A percentile compares a stretch with the other conserved stretches of the same genome.
These are phyloP conservation scores for Phytophthora constricta DNA, from an alignment of 352 stramenopile genomes.

Conservation along the genomic window DNA sequence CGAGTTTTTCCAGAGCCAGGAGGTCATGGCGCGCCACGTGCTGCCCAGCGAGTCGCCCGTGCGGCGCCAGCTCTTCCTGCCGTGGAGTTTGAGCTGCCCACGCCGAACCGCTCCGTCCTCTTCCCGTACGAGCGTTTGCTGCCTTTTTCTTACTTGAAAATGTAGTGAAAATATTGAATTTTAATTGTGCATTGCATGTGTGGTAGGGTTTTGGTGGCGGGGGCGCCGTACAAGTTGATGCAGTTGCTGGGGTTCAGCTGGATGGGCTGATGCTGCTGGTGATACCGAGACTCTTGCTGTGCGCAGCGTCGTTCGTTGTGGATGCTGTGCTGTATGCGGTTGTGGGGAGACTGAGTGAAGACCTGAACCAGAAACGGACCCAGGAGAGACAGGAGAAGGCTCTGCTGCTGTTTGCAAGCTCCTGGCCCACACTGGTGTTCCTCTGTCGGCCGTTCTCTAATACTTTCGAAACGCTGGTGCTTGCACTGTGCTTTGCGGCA, in stretches of 20 bases:
- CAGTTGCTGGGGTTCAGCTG: slow-evolving; percentile 45
- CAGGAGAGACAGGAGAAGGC: slow-evolving; percentile 31
- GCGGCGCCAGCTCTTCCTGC: slow-evolving; percentile 55
- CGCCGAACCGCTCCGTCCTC: slow-evolving; percentile 75
- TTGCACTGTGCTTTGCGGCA: slow-evolving; percentile 60
- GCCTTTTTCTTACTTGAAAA: slow-evolving; percentile 7
- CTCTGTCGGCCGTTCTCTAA: slow-evolving; percentile 85
- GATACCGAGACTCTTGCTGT: slow-evolving; percentile 66
- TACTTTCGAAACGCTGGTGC: slow-evolving; percentile 69
- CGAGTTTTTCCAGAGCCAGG: slow-evolving; percentile 90
- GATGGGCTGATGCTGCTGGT: slow-evolving; percentile 59
- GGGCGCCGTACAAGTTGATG: slow-evolving; percentile 57
- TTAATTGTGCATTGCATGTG: slow-evolving; percentile 14
- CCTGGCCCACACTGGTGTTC: slow-evolving; percentile 75
- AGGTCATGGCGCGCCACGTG: slow-evolving; percentile 75
- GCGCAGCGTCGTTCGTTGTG: slow-evolving; percentile 60
- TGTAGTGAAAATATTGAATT: slow-evolving; percentile 8
- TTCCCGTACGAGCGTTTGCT: too few species aligned
- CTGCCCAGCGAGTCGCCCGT: slow-evolving; percentile 27
- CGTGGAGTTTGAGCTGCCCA: slow-evolving; percentile 76
- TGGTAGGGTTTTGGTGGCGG: slow-evolving; percentile 52
- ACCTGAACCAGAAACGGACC: slow-evolving; percentile 23
- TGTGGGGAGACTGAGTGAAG: slow-evolving; percentile 39
- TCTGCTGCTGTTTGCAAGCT: slow-evolving; percentile 67
- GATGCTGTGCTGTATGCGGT: slow-evolving; percentile 55